Percentiles rank a stretch among this genome's conserved stretches.
phyloP scores from a whole-genome alignment of 2,329 filamentous ascomycete species.

The Chrysoporthe deuterocubensis region DNA sequence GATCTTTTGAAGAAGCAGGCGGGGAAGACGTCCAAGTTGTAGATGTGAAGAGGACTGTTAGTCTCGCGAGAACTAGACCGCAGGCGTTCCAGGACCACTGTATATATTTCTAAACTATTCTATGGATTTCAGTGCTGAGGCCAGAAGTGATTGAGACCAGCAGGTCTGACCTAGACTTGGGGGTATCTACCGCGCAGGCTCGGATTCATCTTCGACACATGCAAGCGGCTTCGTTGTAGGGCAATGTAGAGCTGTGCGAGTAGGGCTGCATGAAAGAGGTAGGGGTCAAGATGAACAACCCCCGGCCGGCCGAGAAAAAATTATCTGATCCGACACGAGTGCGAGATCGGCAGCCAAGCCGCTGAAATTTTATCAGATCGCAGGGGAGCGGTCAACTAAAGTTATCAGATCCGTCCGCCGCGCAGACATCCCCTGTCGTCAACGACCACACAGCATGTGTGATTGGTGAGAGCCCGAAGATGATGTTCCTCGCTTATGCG shows the following conservation, averaged over 20 bases:
- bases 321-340: constrained; percentile 25
- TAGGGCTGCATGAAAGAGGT: background rate
- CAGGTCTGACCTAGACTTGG: background rate
- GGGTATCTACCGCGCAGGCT: background rate
- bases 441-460: background rate
- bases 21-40: constrained; percentile 52
- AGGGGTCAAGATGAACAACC: constrained; percentile 7
- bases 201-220: background rate
- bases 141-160: too few species aligned
- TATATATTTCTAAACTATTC: background rate
- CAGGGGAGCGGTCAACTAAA: constrained; percentile 33
- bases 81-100: background rate
- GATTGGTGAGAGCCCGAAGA: background rate
- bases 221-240: background rate
- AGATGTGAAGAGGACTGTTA: constrained; percentile 14
- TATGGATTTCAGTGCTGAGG: too few species aligned
- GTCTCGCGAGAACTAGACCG: background rate
- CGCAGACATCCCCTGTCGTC: constrained; percentile 28
- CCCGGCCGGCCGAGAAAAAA: constrained; percentile 6
- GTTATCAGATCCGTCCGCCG: constrained; percentile 40
- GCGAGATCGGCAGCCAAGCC: constrained; percentile 26
- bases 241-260: background rate
- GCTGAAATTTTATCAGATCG: constrained; percentile 27
- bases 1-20: constrained; percentile 54
- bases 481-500: background rate